Evolutionary conservation across 2,329 filamentous ascomycete species (phyloP).

Genomic region (Cladobotryum mycophilum): DNA sequence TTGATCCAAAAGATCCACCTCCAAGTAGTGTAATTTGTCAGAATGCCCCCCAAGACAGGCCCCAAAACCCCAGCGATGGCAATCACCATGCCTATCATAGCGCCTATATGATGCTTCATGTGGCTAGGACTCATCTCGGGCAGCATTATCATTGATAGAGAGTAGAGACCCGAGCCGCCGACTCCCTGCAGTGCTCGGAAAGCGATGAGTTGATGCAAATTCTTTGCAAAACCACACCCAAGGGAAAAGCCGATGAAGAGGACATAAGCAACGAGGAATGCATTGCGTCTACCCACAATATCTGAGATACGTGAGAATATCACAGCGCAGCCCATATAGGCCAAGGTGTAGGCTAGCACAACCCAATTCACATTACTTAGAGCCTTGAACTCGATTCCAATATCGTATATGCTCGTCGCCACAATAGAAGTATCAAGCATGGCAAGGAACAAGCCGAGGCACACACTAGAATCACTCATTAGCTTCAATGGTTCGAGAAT

Average conservation of each 20-base stretch:
- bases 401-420: neutral
- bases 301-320: conserved; percentile 15
- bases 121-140: conserved; percentile 16
- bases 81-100: conserved; percentile 15
- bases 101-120: conserved; percentile 11
- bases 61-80: conserved; percentile 17
- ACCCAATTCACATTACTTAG: neutral
- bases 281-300: conserved; percentile 12
- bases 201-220: conserved; percentile 16
- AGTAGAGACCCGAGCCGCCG: conserved; percentile 18
- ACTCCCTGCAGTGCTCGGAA: conserved; percentile 18
- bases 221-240: conserved; percentile 13
- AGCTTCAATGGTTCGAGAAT: too few species aligned
- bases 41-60: conserved; percentile 16
- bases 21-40: neutral
- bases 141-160: conserved; percentile 16
- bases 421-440: neutral
- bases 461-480: neutral
- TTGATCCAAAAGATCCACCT: too few species aligned
- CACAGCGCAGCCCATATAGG: conserved; percentile 14
- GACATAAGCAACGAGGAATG: conserved; percentile 10
- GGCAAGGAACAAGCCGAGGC: neutral
- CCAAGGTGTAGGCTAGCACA: neutral
- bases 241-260: conserved; percentile 16
- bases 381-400: neutral